A percentile compares a stretch with the other conserved stretches of the same genome.
Conservation (phyloP, 441 rosid species). For the Aquilaria agallochum region DNA sequence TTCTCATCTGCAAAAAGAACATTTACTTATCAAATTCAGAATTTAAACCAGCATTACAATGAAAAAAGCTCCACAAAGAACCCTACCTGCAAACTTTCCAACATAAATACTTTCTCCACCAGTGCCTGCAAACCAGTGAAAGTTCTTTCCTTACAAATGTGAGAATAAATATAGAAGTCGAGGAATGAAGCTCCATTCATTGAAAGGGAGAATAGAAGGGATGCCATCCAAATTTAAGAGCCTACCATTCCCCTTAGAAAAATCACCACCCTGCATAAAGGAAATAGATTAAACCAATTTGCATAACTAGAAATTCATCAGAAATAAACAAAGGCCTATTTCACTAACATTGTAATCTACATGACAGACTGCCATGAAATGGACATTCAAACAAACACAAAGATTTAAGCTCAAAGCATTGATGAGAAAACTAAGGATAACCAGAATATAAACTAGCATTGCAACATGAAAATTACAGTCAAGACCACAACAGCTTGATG, state of each 20-base stretch:
- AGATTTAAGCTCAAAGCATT: not conserved
- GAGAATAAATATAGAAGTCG: slow-evolving; percentile 38
- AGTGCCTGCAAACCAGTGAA: slow-evolving; percentile 93
- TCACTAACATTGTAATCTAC: not conserved
- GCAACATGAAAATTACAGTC: no score
- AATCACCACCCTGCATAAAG: slow-evolving; percentile 86
- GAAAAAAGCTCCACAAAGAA: slow-evolving; percentile 3
- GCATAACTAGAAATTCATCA: not conserved
- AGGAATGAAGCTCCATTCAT: slow-evolving; percentile 31
- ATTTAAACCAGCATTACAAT: slow-evolving; percentile 7
- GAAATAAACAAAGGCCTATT: slow-evolving; percentile 1
- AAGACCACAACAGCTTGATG: no score
- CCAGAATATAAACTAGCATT: no score
- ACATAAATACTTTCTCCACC: slow-evolving; percentile 99
- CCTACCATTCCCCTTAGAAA: slow-evolving; percentile 92
- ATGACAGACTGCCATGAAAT: not conserved
- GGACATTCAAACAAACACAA: not conserved
- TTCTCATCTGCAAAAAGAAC: slow-evolving; percentile 72
- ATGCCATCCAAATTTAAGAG: slow-evolving; percentile 20
- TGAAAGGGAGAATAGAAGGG: slow-evolving; percentile 16
- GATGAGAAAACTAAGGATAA: no score
- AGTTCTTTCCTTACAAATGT: slow-evolving; percentile 48
- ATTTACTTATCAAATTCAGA: slow-evolving; percentile 1
- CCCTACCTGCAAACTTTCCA: slow-evolving; percentile 86
- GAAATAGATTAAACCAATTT: slow-evolving; percentile 17